Evolutionary conservation across 345 rosid species (phyloP), one percentile per base, ranked within the genome.

Genomic region (Angophora floribunda): DNA sequence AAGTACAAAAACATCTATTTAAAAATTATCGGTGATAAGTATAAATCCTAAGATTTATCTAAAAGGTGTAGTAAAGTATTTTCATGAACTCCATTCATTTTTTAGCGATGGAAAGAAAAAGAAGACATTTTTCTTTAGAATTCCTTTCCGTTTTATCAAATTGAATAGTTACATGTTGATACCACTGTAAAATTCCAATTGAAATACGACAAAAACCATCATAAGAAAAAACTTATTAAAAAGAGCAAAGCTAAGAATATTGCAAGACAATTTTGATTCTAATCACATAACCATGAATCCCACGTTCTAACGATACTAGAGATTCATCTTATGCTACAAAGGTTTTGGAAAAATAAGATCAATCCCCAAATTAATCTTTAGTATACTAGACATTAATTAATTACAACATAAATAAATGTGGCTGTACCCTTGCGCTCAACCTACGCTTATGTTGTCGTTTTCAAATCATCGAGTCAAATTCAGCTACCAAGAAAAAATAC

Each of bases 11-110:
- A 55, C 12, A 55, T 55, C 5, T 55, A 55, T 55, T 55, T 22
- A 0, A 12, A 22, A 59, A 2, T 59, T 59, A 0, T 24, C 1
- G 24, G 0, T 30, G 2, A 28, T 61, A 30, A 30, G 7, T 28
- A 13, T 2, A 41, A 9, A 5, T 5, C 3, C 10, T 75, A 19
- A 36, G 11, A 75, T 75, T 36, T 75, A 36, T 36, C 0, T 7
- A 11, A 36, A 75, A 36, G 1, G 7, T 41, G 5, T 21, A 32
- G 32, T 16, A 36, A 36, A 70, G 41, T 4, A 36, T 36, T 36
- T 36, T 36, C 41, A 36, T 36, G 41, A 4, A 36, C 41, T 36
- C 41, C 41, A 36, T 36, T 36, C 41, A 36, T 36, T 36, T 36
- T 36, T 36, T 36, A 36, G 41, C 41, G 4, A 36, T 36, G 41